Evolutionary conservation across 1,139 yeast species (phyloP).

Genomic region (Neolecta irregularis): DNA sequence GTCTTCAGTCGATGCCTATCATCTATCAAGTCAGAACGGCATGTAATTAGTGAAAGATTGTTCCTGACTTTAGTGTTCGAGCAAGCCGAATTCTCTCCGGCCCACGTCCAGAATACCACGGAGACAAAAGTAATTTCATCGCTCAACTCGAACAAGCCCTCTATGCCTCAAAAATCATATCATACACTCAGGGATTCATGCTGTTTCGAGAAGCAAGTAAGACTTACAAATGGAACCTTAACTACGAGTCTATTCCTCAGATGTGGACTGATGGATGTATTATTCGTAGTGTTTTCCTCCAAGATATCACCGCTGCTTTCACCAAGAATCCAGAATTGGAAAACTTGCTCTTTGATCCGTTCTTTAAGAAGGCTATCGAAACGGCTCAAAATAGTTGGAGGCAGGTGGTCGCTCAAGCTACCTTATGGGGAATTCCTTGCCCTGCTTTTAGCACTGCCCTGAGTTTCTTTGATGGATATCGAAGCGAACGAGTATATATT

Average conservation of each 20-base stretch:
- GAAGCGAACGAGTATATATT: conserved; percentile 87
- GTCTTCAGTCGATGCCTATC: conserved; percentile 94
- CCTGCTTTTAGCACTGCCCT: conserved; percentile 97
- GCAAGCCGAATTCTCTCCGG: too few relatives aligned
- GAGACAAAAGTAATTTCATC: conserved; percentile 68
- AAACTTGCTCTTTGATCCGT: conserved; percentile 69
- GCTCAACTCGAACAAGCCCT: conserved; percentile 96
- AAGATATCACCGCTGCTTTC: conserved; percentile 92
- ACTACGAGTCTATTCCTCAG: conserved; percentile 94
- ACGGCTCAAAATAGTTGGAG: conserved; percentile 97
- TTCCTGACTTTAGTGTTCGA: too few relatives aligned
- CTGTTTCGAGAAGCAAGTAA: conserved; percentile 95
- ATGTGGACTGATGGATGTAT: conserved; percentile 99
- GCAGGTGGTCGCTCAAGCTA: conserved; percentile 62
- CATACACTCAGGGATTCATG: conserved; percentile 99
- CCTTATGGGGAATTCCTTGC: conserved; percentile 80
- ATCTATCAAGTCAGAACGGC: conserved; percentile 82
- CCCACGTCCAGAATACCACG: conserved; percentile 42
- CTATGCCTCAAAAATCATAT: conserved; percentile 95
- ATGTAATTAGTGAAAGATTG: conserved; percentile 59
- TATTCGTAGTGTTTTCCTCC: conserved; percentile 95
- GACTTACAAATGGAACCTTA: conserved; percentile 92
- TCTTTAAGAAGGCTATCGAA: conserved; percentile 79
- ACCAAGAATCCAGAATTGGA: conserved; percentile 84
- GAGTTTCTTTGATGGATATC: conserved; percentile 97